phyloP scores from a whole-genome alignment of 2,329 filamentous ascomycete genomes.

The Xylogone sp. region DNA sequence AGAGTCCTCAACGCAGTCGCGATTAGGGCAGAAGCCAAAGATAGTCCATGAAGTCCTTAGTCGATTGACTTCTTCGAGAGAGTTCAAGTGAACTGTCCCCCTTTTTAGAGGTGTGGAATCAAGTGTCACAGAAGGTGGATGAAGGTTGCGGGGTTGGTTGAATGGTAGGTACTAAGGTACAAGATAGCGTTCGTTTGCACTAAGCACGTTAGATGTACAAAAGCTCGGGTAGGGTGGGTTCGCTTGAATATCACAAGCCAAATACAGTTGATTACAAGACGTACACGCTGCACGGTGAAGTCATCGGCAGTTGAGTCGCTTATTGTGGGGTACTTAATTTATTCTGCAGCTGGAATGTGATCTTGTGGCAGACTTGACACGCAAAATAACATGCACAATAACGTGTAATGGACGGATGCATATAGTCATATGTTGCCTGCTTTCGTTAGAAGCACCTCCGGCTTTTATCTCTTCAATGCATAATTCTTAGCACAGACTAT shows the following conservation, averaged over 20 bases:
- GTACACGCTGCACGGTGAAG: neutral
- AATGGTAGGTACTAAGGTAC: constrained; percentile 3
- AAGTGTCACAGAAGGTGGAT: constrained; percentile 1
- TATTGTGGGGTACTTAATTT: neutral
- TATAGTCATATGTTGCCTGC: no score
- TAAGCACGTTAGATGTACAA: neutral
- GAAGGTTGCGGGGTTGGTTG: constrained; percentile 15
- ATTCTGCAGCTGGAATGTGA: no score
- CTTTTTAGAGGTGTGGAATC: constrained; percentile 21
- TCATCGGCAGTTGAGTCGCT: neutral
- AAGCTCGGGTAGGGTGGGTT: neutral
- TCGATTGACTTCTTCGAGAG: constrained; percentile 18
- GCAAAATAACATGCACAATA: no score
- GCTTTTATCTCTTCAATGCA: no score
- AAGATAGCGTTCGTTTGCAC: neutral
- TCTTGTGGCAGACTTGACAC: neutral
- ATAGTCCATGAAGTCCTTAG: constrained; percentile 48
- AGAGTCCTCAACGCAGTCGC: constrained; percentile 59
- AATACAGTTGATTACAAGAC: no score
- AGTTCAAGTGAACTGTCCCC: constrained; percentile 19
- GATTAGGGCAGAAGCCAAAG: constrained; percentile 48
- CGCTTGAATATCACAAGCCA: neutral
- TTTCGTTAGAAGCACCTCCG: no score
- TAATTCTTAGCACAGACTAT: no score
- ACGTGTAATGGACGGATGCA: no score